phyloP scores from a whole-genome alignment of 2,329 filamentous ascomycete species.

The Pseudopithomyces maydicus region DNA sequence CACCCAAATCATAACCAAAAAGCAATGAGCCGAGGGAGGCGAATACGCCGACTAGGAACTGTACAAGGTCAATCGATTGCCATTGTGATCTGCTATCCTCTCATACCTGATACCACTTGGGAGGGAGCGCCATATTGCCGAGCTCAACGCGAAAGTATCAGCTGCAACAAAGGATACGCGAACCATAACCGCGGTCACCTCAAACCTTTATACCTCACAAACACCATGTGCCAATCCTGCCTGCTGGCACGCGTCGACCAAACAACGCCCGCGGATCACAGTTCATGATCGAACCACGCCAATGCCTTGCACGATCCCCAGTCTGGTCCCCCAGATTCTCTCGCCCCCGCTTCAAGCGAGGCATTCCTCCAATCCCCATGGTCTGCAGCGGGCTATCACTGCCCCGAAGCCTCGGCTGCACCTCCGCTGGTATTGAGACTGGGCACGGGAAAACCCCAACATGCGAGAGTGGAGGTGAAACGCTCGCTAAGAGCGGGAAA shows the following conservation, averaged over 20 bases:
- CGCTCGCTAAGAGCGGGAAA: neutral
- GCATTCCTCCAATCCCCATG: constrained; percentile 8
- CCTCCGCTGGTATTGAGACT: neutral
- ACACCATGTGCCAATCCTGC: neutral
- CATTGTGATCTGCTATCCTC: neutral
- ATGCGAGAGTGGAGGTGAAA: constrained; percentile 4
- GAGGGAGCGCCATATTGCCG: constrained; percentile 57
- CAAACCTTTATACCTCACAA: constrained; percentile 23
- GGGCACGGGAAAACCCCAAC: neutral
- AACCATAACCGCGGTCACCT: constrained; percentile 11
- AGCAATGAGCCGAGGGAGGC: constrained; percentile 64
- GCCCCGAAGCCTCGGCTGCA: constrained; percentile 11
- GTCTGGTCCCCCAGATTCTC: constrained; percentile 18
- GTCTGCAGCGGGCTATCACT: neutral
- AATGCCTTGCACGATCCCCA: constrained; percentile 12
- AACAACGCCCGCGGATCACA: neutral
- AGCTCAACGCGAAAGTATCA: constrained; percentile 14
- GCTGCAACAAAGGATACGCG: constrained; percentile 8
- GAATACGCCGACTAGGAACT: constrained; percentile 65
- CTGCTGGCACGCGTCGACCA: constrained; percentile 3
- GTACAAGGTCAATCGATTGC: neutral
- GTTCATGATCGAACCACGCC: constrained; percentile 1
- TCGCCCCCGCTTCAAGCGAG: constrained; percentile 7
- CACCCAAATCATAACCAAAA: constrained; percentile 65
- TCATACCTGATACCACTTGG: constrained; percentile 62